Evolutionary conservation across 2,329 filamentous ascomycete genomes (phyloP).

Genomic region (Penicillium sp.): DNA sequence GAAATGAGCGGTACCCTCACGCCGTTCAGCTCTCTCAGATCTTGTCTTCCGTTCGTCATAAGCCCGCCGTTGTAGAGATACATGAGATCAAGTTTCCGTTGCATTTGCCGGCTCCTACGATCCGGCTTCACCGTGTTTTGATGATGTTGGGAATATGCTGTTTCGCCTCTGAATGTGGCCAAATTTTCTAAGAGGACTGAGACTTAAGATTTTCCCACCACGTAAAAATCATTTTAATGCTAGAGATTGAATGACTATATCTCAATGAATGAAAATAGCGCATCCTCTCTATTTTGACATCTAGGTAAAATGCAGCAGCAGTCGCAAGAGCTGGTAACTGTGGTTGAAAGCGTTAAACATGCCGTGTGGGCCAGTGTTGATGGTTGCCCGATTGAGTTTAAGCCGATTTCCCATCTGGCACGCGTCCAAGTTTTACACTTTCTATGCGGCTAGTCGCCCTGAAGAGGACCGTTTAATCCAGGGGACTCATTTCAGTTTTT

Average conservation of each 20-base stretch:
- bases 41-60: background rate
- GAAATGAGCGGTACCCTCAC: slow-evolving; percentile 22
- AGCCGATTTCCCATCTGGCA: slow-evolving; percentile 9
- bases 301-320: background rate
- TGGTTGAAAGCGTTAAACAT: background rate
- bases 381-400: slow-evolving; percentile 24
- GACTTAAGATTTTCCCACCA: background rate
- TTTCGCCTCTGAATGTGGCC: background rate
- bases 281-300: background rate
- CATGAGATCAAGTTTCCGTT: background rate
- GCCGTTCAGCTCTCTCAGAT: background rate
- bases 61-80: background rate
- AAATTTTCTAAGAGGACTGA: background rate
- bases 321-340: background rate
- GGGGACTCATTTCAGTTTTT: background rate
- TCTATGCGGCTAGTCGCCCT: slow-evolving; percentile 2
- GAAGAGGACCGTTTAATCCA: background rate
- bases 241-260: slow-evolving; percentile 1
- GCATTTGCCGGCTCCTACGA: background rate
- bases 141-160: background rate
- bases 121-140: background rate
- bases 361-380: slow-evolving; percentile 15
- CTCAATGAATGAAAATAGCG: too few species aligned
- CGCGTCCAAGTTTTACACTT: slow-evolving; percentile 15
- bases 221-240: background rate